These are phyloP conservation scores for Linnemannia elongata DNA, from an alignment of 192 early-diverging fungal genomes.

Conservation along the genomic window DNA sequence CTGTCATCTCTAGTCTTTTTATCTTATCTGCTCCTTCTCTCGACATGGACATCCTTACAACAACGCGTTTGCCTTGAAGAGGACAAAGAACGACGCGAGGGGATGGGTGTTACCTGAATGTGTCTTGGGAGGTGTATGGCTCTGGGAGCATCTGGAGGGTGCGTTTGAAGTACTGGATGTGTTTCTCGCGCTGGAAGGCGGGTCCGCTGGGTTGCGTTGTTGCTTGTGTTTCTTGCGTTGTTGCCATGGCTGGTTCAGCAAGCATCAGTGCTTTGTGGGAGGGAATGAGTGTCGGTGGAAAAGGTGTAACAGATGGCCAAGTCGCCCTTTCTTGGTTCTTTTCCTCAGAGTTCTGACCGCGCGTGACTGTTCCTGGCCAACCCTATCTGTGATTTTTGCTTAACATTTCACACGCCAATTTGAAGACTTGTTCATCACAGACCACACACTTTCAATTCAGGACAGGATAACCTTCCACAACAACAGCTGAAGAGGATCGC, in stretches of 20 bases:
- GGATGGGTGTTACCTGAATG: conserved; percentile 66
- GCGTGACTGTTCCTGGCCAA: too few relatives aligned
- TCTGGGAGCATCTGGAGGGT: conserved; percentile 79
- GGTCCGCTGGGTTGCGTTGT: not conserved
- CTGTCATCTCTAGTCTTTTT: not conserved
- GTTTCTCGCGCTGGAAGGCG: conserved; percentile 57
- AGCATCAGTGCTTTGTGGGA: not conserved
- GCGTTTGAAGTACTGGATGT: conserved; percentile 80
- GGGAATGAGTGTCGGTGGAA: not conserved
- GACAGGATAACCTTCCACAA: too few relatives aligned
- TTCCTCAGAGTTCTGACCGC: too few relatives aligned
- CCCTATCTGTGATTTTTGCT: too few relatives aligned
- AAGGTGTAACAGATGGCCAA: not conserved
- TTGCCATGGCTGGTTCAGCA: not conserved
- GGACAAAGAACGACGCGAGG: too few relatives aligned
- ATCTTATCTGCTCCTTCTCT: not conserved
- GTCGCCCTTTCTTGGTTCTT: not conserved
- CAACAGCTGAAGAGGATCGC: too few relatives aligned
- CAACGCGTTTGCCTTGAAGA: too few relatives aligned
- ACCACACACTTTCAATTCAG: too few relatives aligned
- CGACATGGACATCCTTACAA: not conserved
- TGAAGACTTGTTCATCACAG: too few relatives aligned
- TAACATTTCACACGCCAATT: too few relatives aligned
- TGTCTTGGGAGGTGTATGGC: conserved; percentile 78
- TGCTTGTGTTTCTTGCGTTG: not conserved